phyloP scores from a whole-genome alignment of 441 rosid species.

The Arabidopsis lyrata region DNA sequence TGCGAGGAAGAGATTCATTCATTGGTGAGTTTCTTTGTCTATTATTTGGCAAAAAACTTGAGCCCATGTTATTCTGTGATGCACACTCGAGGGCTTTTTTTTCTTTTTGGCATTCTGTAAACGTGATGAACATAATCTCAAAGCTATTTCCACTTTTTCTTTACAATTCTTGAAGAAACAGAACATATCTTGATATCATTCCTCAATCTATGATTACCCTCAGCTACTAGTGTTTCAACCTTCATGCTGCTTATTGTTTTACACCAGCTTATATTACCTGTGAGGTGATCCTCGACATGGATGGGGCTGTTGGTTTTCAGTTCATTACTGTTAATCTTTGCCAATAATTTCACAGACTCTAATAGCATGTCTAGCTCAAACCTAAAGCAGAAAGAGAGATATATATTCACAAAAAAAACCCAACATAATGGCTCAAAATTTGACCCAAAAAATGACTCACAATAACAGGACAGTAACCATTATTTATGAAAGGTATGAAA shows the following conservation, averaged over 20 bases:
- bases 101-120: no score
- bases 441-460: neutral
- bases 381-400: conserved; percentile 55
- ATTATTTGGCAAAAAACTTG: no score
- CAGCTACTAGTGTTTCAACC: conserved; percentile 1
- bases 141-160: no score
- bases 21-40: no score
- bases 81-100: no score
- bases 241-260: conserved; percentile 9
- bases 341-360: conserved; percentile 90
- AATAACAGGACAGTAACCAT: conserved; percentile 19
- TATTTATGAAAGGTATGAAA: neutral
- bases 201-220: neutral
- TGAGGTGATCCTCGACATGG: conserved; percentile 79
- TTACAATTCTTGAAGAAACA: no score
- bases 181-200: no score
- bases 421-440: conserved; percentile 14
- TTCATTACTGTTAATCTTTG: conserved; percentile 72
- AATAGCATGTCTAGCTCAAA: conserved; percentile 98
- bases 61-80: no score
- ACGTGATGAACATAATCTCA: no score
- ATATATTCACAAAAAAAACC: neutral
- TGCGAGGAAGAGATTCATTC: no score
- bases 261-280: conserved; percentile 61
- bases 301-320: conserved; percentile 67